A percentile compares a stretch with the other conserved stretches of the same genome.
These are phyloP conservation scores for Hypoxylon crocopeplum DNA, from an alignment of 495 filamentous ascomycete species.

Conservation along the genomic window DNA sequence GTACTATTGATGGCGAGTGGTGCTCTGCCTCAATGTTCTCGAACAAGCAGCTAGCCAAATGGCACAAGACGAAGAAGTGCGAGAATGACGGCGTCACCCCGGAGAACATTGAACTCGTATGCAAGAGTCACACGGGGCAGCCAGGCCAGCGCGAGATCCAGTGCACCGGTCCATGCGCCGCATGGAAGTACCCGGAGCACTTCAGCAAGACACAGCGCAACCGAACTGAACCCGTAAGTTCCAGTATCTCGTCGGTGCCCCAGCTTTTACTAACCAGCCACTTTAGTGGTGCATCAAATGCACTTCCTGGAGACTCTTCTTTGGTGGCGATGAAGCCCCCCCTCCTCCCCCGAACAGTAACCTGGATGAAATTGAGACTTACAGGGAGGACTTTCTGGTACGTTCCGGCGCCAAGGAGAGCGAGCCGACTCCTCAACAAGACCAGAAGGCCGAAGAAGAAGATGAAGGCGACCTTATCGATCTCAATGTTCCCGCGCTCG, in stretches of 20 bases:
- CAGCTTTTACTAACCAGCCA: conserved; percentile 11
- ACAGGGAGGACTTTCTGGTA: too few species aligned
- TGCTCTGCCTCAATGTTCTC: conserved; percentile 52
- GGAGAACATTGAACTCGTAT: conserved; percentile 34
- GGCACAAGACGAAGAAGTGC: conserved; percentile 38
- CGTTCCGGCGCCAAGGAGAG: too few species aligned
- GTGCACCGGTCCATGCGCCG: conserved; percentile 57
- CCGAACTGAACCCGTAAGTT: conserved; percentile 56
- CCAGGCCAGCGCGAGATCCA: conserved; percentile 25
- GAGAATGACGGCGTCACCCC: conserved; percentile 33
- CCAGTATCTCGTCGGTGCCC: neutral
- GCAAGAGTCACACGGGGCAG: conserved; percentile 27
- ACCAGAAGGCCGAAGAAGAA: too few species aligned
- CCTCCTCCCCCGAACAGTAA: too few species aligned
- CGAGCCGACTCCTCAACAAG: too few species aligned
- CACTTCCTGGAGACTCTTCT: conserved; percentile 51
- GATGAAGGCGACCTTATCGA: too few species aligned
- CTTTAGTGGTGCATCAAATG: conserved; percentile 64
- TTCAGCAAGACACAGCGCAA: conserved; percentile 67
- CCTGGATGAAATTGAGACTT: too few species aligned
- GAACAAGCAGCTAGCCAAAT: conserved; percentile 49
- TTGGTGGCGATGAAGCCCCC: too few species aligned
- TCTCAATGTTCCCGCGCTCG: too few species aligned
- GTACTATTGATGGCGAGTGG: conserved; percentile 53
- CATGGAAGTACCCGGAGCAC: conserved; percentile 51